Evolutionary conservation across 805 yeast genomes (phyloP).

Genomic region (Yamadazyma laniorum): DNA sequence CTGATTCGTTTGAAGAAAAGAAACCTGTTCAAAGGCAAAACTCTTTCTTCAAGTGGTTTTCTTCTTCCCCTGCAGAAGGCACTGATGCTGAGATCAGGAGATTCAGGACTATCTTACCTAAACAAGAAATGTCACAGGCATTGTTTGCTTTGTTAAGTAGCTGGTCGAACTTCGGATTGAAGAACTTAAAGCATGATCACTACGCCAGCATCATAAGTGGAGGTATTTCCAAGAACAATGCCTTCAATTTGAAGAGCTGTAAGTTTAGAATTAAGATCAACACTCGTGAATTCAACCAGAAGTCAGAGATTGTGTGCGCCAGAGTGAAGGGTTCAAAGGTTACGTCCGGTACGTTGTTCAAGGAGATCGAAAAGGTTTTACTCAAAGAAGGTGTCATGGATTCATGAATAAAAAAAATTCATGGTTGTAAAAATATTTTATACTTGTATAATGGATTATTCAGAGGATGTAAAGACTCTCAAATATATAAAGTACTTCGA

Average conservation of each 20-base stretch:
- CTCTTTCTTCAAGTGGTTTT: slow-evolving; percentile 44
- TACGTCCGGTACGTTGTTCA: slow-evolving; percentile 57
- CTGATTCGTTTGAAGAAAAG: slow-evolving; percentile 29
- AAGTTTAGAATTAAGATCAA: slow-evolving; percentile 56
- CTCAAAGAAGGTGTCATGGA: slow-evolving; percentile 62
- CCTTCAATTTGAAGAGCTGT: slow-evolving; percentile 62
- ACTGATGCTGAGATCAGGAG: slow-evolving; percentile 30
- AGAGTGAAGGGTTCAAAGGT: slow-evolving; percentile 65
- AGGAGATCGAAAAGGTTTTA: slow-evolving; percentile 64
- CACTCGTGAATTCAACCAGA: slow-evolving; percentile 37
- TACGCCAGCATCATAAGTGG: slow-evolving; percentile 52
- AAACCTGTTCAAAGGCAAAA: slow-evolving; percentile 20
- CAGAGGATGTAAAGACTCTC: too few species aligned
- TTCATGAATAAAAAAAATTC: slow-evolving; percentile 4
- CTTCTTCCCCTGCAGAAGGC: slow-evolving; percentile 23
- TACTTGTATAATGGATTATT: too few species aligned
- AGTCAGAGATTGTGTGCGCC: slow-evolving; percentile 57
- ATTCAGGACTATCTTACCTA: slow-evolving; percentile 40
- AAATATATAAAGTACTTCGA: too few species aligned
- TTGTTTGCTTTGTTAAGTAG: slow-evolving; percentile 58
- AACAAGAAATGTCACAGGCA: slow-evolving; percentile 62
- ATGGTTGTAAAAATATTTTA: too few species aligned
- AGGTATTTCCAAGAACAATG: slow-evolving; percentile 57
- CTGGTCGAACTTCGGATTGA: slow-evolving; percentile 72
- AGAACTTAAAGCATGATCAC: slow-evolving; percentile 48